Evolutionary conservation across 108 stramenopile species (phyloP), one percentile per base, ranked within the genome.

Genomic region (Conticribra guillardii): DNA sequence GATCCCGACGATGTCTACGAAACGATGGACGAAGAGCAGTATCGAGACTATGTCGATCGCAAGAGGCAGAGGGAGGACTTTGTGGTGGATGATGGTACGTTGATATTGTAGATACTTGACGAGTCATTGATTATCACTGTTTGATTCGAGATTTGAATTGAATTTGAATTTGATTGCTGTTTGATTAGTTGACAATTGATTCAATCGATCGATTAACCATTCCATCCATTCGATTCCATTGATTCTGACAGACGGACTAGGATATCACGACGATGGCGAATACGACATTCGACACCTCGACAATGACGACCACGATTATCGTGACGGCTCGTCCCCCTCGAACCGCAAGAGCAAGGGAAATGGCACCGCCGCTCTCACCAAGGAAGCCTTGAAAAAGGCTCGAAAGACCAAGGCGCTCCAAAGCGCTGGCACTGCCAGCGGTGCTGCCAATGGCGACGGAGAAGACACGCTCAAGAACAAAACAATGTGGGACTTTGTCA

Each of bases 211-310:
- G n/a, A n/a, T n/a, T n/a, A n/a, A n/a, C n/a, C n/a, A n/a, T n/a
- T n/a, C n/a, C n/a, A n/a, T n/a, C n/a, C n/a, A n/a, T n/a, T n/a
- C n/a, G n/a, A n/a, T n/a, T n/a, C n/a, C n/a, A n/a, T 22, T 69
- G 44, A 11, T 54, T 26, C 34, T n/a, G n/a, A 15, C 52, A 89
- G 98, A 98, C 51, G 98, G 98, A 37, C 67, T 98, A 19, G 98
- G 98, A 21, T 99, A 99, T 80, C 81, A 88, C 71, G 99, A 99
- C 69, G 96, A 99, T 73, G 98, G 98, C 21, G 98, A 99, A 83
- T 97, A 98, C 76, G 88, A 85, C 52, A 62, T 91, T 58, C 82
- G 82, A n/a, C 89, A 85, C 52, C 78, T 81, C 62, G 85, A 85
- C 18, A 80, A 51, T 4, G 67, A 76, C 29, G 37, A 60, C 52